A percentile compares a stretch with the other conserved stretches of the same genome.
phyloP scores from a whole-genome alignment of 2,329 filamentous ascomycete species.

The Trematosphaeria pertusa region DNA sequence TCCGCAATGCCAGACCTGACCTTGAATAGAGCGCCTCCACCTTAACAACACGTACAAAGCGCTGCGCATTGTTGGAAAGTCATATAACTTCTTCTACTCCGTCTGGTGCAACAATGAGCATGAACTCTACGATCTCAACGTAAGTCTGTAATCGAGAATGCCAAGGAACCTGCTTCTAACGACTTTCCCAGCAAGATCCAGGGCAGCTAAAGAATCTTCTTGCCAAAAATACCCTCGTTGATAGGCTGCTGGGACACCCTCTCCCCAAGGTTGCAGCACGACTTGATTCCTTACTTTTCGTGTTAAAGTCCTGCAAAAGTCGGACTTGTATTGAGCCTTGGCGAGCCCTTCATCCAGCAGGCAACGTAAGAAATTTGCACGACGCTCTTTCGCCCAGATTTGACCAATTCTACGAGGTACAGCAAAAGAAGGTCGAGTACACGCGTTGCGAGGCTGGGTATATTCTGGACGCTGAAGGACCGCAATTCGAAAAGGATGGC shows the following conservation, averaged over 20 bases:
- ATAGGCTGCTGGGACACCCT: constrained; percentile 16
- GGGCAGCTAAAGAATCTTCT: constrained; percentile 45
- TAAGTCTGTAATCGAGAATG: constrained; percentile 32
- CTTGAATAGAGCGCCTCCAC: constrained; percentile 6
- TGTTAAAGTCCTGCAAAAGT: constrained; percentile 67
- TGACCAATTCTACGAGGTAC: constrained; percentile 60
- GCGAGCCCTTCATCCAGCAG: constrained; percentile 62
- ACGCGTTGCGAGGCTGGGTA: constrained; percentile 64
- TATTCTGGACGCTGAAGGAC: constrained; percentile 63
- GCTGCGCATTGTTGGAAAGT: constrained; percentile 59
- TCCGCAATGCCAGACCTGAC: not conserved
- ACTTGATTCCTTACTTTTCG: constrained; percentile 65
- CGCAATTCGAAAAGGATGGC: constrained; percentile 27
- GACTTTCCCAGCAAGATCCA: constrained; percentile 35
- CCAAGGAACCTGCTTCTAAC: not conserved
- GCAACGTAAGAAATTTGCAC: constrained; percentile 57
- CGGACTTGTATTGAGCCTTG: constrained; percentile 63
- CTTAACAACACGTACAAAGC: constrained; percentile 68
- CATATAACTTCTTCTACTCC: constrained; percentile 69
- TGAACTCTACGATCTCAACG: constrained; percentile 69
- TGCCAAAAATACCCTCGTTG: constrained; percentile 14
- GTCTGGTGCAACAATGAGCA: constrained; percentile 74
- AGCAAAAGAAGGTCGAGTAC: constrained; percentile 60
- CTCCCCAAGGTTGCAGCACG: constrained; percentile 20
- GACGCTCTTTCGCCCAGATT: constrained; percentile 59